phyloP scores from a whole-genome alignment of 2,329 filamentous ascomycete genomes.

The Cryphonectria carpinicola region DNA sequence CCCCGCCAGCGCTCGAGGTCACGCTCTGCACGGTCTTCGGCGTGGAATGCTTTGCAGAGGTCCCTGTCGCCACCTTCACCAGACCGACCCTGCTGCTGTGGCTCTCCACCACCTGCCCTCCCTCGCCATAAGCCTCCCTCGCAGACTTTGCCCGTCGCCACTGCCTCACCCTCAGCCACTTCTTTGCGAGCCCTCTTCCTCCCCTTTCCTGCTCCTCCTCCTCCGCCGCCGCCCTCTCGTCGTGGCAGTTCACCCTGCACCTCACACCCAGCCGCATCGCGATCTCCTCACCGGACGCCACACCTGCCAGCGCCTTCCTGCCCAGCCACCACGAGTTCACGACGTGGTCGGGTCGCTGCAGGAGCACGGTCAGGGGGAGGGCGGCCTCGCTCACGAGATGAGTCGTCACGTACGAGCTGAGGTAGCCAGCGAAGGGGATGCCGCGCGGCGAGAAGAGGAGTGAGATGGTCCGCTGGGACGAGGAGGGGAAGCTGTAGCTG shows the following conservation, averaged over 20 bases:
- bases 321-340: slow-evolving; percentile 62
- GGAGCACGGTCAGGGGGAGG: slow-evolving; percentile 64
- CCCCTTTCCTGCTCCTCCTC: slow-evolving; percentile 54
- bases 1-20: background rate
- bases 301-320: slow-evolving; percentile 45
- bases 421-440: slow-evolving; percentile 51
- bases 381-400: slow-evolving; percentile 61
- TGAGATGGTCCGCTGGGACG: slow-evolving; percentile 54
- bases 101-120: background rate
- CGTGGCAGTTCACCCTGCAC: slow-evolving; percentile 65
- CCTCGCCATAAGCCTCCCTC: background rate
- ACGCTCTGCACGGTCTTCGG: background rate
- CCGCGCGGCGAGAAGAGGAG: slow-evolving; percentile 70
- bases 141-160: slow-evolving; percentile 37
- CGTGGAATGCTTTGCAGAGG: background rate
- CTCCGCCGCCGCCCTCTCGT: slow-evolving; percentile 64
- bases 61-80: background rate
- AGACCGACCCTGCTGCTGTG: too few relatives aligned
- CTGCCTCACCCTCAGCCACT: slow-evolving; percentile 43
- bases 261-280: slow-evolving; percentile 56
- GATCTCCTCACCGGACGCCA: slow-evolving; percentile 60
- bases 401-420: slow-evolving; percentile 59
- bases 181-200: slow-evolving; percentile 55
- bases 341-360: slow-evolving; percentile 66
- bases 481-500: slow-evolving; percentile 29